A percentile compares a stretch with the other conserved stretches of the same genome.
phyloP scores from a whole-genome alignment of 768 basidiomycete genomes.

The Suillus weaverae region DNA sequence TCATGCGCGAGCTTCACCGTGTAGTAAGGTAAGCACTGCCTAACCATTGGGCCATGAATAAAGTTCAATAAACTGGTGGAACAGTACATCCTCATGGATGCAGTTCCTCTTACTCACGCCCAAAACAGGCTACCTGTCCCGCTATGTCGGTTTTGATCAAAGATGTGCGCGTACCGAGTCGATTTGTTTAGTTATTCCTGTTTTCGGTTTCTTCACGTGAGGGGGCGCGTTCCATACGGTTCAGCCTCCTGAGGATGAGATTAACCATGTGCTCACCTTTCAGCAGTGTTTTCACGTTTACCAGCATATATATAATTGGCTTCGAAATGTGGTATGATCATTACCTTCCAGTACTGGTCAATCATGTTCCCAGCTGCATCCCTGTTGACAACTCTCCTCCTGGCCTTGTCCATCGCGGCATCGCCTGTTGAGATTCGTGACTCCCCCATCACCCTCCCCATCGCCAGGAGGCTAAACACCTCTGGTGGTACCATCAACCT shows the following conservation, averaged over 20 bases:
- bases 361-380: neutral
- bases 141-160: neutral
- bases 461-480: conserved; percentile 53
- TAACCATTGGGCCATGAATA: neutral
- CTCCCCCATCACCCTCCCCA: conserved; percentile 44
- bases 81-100: neutral
- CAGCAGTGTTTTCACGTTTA: neutral
- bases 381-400: conserved; percentile 40
- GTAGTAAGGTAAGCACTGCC: neutral
- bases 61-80: neutral
- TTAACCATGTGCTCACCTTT: conserved; percentile 12
- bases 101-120: neutral
- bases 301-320: conserved; percentile 22
- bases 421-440: conserved; percentile 42
- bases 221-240: neutral
- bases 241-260: neutral
- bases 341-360: conserved; percentile 17
- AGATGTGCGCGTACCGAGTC: neutral
- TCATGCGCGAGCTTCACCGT: neutral
- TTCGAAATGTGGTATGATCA: conserved; percentile 8
- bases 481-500: conserved; percentile 40
- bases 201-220: conserved; percentile 10
- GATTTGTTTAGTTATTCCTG: neutral
- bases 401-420: conserved; percentile 46
- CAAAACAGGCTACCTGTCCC: neutral